Evolutionary conservation across 1,284 basidiomycete genomes (phyloP).

Genomic region (Ceratobasidium sp.): DNA sequence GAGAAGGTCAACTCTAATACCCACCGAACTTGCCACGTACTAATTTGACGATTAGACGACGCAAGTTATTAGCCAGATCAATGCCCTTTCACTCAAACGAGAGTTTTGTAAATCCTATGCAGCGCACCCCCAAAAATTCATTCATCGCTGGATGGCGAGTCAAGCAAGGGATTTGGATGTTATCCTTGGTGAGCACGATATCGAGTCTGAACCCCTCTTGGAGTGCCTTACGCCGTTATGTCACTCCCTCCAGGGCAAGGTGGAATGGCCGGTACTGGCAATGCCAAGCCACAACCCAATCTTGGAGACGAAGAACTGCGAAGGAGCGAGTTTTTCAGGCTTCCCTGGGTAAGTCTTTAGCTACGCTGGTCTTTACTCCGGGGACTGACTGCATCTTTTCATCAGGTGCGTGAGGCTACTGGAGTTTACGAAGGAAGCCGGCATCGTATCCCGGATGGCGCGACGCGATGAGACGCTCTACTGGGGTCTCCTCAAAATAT

Average conservation of each 20-base stretch:
- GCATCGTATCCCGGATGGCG: constrained; percentile 40
- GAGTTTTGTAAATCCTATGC: constrained; percentile 88
- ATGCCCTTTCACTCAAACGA: constrained; percentile 84
- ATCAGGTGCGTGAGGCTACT: constrained; percentile 64
- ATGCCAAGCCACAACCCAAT: constrained; percentile 53
- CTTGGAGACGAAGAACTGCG: constrained; percentile 78
- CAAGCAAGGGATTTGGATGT: constrained; percentile 91
- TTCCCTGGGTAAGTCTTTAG: constrained; percentile 73
- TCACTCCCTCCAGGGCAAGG: constrained; percentile 8
- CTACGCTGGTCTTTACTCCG: not conserved
- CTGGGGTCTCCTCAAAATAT: not conserved
- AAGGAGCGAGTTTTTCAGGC: constrained; percentile 85
- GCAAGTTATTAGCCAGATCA: constrained; percentile 78
- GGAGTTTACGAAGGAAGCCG: constrained; percentile 63
- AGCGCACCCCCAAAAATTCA: constrained; percentile 78
- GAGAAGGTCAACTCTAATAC: constrained; percentile 69
- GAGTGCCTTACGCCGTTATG: not conserved
- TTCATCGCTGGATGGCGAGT: constrained; percentile 88
- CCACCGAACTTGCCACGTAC: constrained; percentile 19
- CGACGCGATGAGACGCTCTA: not conserved
- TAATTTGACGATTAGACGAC: constrained; percentile 62
- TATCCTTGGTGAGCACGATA: constrained; percentile 65
- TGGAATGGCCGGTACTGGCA: constrained; percentile 54
- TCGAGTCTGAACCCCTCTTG: not conserved
- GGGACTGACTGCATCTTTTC: not conserved